Conservation (phyloP, 441 rosid species). For the Raphanus hybrid region DNA sequence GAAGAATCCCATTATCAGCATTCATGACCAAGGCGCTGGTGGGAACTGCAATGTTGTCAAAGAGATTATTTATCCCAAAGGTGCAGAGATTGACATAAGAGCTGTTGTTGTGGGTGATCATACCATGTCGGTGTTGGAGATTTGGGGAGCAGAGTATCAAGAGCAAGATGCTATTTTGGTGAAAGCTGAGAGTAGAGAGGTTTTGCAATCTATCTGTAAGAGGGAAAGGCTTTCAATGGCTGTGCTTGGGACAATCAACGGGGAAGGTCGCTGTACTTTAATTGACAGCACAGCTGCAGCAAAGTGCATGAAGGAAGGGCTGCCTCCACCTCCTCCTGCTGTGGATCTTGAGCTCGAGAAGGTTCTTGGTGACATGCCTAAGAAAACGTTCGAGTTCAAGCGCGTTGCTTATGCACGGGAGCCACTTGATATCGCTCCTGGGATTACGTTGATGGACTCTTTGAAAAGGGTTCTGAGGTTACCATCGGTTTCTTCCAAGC, state of each 20-base stretch:
- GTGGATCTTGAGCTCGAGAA: slow-evolving; percentile 95
- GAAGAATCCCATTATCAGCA: slow-evolving; percentile 88
- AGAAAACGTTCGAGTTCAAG: slow-evolving; percentile 78
- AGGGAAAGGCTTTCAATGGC: slow-evolving; percentile 98
- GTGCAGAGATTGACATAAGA: slow-evolving; percentile 87
- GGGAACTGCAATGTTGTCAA: slow-evolving; percentile 97
- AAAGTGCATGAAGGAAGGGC: slow-evolving; percentile 58
- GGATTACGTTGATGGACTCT: slow-evolving; percentile 77
- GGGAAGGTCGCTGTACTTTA: slow-evolving; percentile 76
- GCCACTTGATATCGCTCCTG: slow-evolving; percentile 92
- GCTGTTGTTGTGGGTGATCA: slow-evolving; percentile 92
- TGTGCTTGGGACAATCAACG: slow-evolving; percentile 80
- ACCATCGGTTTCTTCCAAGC: slow-evolving; percentile 85
- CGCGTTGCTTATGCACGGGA: slow-evolving; percentile 59
- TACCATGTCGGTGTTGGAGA: slow-evolving; percentile 95
- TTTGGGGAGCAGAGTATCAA: slow-evolving; percentile 99
- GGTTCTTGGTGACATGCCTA: slow-evolving; percentile 98
- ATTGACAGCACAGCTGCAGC: slow-evolving; percentile 70
- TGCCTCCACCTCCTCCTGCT: slow-evolving; percentile 82
- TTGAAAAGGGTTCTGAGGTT: slow-evolving; percentile 87
- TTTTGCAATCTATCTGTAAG: slow-evolving; percentile 79
- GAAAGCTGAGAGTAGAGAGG: slow-evolving; percentile 74
- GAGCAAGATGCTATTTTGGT: slow-evolving; percentile 98
- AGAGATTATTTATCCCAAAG: slow-evolving; percentile 92
- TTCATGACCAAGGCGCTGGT: slow-evolving; percentile 99